These are phyloP conservation scores for Barnettozyma hawaiiensis DNA, from an alignment of 1,139 yeast genomes.

Conservation along the genomic window DNA sequence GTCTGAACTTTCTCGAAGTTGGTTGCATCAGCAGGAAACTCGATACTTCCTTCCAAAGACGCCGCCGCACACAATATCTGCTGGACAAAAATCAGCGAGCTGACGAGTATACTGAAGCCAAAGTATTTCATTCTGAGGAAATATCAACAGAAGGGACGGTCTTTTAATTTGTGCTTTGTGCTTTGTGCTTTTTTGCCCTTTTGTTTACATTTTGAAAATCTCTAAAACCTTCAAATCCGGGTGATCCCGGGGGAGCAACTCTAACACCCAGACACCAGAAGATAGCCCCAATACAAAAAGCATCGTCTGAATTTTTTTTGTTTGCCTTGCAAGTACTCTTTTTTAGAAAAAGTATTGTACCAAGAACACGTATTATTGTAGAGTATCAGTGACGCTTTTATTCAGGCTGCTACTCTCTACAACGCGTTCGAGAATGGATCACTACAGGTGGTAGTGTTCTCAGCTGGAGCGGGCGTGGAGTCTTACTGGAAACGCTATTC, in stretches of 20 bases:
- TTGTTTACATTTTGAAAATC: too few species aligned
- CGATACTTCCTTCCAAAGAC: constrained; percentile 8
- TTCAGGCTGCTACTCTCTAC: constrained; percentile 26
- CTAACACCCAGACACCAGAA: constrained; percentile 1
- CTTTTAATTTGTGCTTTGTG: too few species aligned
- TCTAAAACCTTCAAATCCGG: too few species aligned
- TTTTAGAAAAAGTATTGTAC: constrained; percentile 20
- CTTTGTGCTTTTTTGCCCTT: too few species aligned
- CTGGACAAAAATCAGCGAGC: neutral
- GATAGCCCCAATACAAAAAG: neutral
- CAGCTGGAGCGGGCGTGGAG: constrained; percentile 26
- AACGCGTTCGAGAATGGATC: constrained; percentile 25
- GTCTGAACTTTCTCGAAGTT: constrained; percentile 13
- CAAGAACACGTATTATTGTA: constrained; percentile 27
- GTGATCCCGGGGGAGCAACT: too few species aligned
- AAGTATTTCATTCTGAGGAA: constrained; percentile 1
- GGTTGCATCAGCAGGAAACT: constrained; percentile 14
- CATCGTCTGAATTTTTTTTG: constrained; percentile 1
- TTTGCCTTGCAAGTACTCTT: too few species aligned
- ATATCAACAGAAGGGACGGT: too few species aligned
- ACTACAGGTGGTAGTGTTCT: constrained; percentile 14
- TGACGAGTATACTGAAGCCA: neutral
- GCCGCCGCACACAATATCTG: constrained; percentile 4
- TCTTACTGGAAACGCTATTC: constrained; percentile 13
- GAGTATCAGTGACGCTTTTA: constrained; percentile 23